Base-by-base conservation (phyloP, 140 eudicot species). In the Senecio squalidus region DNA sequence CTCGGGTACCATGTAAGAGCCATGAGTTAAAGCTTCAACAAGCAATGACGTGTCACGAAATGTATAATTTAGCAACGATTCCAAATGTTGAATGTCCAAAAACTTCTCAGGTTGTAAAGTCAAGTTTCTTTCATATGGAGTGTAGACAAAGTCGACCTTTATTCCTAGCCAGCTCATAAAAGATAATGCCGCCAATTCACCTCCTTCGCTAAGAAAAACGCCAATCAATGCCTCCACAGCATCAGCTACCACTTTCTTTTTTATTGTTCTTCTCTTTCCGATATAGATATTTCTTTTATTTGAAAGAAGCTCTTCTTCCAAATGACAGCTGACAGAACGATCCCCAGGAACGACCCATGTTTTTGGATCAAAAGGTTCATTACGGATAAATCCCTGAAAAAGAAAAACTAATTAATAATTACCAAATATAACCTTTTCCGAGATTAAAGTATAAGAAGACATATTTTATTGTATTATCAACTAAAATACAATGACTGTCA, bases 201-300 rank as follows among this genome's bases (percentile, higher is more conserved):
- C 96, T 5, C 86, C 87, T 23, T 71, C 48, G 40, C 78, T 77
- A 17, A 87, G 81, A 58, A 59, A 92, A 18, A 80, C 96, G 9
- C 96, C 98, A 40, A 92, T 92, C 17, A 92, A 24, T 7, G 98
- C 98, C 70, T 92, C 98, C 3, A 75, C 92, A 6, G 71, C 98
- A 48, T 92, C 98, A 4, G 98, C 98, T 0, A 92, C 75, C 5
- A 33, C 82, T 76, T 87, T 84, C 57, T 76, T 65, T 56, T 80
- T 84, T 3, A 92, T 1, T 3, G 52, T 71, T 44, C 93, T 70
- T 28, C 2, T 68, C 10, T 59, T 68, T n/a, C 66, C 59, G 9
- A 20, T 15, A 43, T 75, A 92, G 1, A 84, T 55, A 66, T 70
- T 81, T 48, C 62, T 61, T 23, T 55, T 23, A 24, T 71, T 40